Evolutionary conservation across 2,329 filamentous ascomycete genomes (phyloP), one percentile per base, ranked within the genome.

Genomic region (Elsinoe perseae): DNA sequence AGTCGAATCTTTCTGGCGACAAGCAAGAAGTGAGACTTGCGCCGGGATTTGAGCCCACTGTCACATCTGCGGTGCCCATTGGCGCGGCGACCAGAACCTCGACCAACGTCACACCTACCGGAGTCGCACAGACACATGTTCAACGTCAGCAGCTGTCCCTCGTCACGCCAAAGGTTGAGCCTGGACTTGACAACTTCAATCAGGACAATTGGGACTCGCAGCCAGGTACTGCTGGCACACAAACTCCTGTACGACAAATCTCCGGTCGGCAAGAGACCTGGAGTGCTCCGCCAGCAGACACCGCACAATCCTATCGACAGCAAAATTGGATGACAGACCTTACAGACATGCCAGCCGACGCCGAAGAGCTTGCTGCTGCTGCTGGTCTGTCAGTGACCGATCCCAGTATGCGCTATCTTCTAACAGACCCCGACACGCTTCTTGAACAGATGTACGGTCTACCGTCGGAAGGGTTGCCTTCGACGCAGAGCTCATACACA

Each of bases 391-490:
- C 48, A 9, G 18, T 34, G 25, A 21, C 28, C 7, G 48, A 52
- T 25, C 38, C 52, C 3, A 34, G 34, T 14, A 54, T 56, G 28
- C 30, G 25, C 10, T 34, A 56, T 48, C 38, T 56, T 6, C 54
- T 43, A 27, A 27, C 50, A 36, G 28, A 34, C 18, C 23, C 38
- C n/a, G 25, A 54, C 23, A 34, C 50, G 25, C 25, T 57, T 4
- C 50, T 44, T n/a, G 42, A 56, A 18, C 62, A 14, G 62, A 52
- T 52, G 48, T 52, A 52, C 16, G 30, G 48, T 12, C 14, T 52
- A 10, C 16, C 48, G 10, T 10, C 44, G 3, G 28, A 50, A 12
- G 12, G n/a, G 14, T 32, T 30, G 2, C 64, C 53, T 20, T 40
- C 18, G 54, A 18, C 36, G 23, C 54, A 58, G 5, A 46, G 20